Conservation (phyloP, 2,329 filamentous ascomycete species). For the Scortechinia acanthostroma region DNA sequence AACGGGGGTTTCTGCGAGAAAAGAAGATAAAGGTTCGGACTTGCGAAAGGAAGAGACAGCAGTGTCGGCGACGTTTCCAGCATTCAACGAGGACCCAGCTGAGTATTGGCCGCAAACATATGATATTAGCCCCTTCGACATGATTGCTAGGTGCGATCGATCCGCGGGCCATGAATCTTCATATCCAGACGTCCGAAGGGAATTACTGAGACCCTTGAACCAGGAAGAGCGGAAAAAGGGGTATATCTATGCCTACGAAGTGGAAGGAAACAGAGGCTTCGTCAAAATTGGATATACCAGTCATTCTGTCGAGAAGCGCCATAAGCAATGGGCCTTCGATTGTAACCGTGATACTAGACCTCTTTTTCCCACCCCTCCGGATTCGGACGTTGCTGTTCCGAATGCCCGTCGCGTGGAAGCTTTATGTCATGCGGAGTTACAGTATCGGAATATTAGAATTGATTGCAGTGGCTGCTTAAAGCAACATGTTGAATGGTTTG, state of each 20-base stretch:
- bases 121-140: not conserved
- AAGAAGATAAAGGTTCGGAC: not conserved
- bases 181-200: not conserved
- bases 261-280: slow-evolving; percentile 4
- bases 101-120: not conserved
- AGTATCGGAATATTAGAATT: slow-evolving; percentile 3
- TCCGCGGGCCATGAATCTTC: not conserved
- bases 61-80: not conserved
- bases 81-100: not conserved
- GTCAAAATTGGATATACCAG: slow-evolving; percentile 3
- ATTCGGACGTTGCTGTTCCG: not conserved
- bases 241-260: slow-evolving; percentile 4
- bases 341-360: not conserved
- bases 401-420: slow-evolving; percentile 3
- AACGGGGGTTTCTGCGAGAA: not conserved
- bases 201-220: not conserved
- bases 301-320: not conserved
- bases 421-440: slow-evolving; percentile 5
- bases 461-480: slow-evolving; percentile 3
- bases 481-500: slow-evolving; percentile 5
- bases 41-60: not conserved
- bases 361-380: not conserved
- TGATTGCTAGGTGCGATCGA: not conserved
- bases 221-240: slow-evolving; percentile 1
- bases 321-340: not conserved